phyloP scores from a whole-genome alignment of 2,329 filamentous ascomycete genomes.

The Penicillium sp. region DNA sequence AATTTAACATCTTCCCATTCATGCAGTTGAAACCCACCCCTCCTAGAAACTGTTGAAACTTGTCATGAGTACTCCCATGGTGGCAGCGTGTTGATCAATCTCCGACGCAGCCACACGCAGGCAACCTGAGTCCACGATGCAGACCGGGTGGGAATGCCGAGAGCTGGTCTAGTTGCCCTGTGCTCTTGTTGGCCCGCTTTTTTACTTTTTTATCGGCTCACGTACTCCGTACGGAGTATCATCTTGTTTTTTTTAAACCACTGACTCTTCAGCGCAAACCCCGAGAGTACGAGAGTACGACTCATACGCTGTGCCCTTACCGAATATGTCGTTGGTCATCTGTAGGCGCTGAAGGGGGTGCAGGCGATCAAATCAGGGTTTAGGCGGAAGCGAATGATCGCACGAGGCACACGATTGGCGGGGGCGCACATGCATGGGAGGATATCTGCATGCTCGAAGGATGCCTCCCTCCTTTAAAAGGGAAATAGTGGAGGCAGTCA shows the following conservation, averaged over 20 bases:
- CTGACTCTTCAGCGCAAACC: background rate
- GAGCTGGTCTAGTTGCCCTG: slow-evolving; percentile 17
- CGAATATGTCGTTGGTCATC: slow-evolving; percentile 9
- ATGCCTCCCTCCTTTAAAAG: background rate
- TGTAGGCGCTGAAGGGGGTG: slow-evolving; percentile 11
- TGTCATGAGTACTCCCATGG: slow-evolving; percentile 3
- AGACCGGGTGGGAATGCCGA: slow-evolving; percentile 25
- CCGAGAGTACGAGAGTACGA: background rate
- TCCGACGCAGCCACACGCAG: slow-evolving; percentile 17
- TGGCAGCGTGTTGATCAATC: slow-evolving; percentile 15
- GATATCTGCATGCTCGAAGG: slow-evolving; percentile 10
- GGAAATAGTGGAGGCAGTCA: slow-evolving; percentile 10
- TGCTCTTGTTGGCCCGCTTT: slow-evolving; percentile 22
- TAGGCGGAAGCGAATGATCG: slow-evolving; percentile 6
- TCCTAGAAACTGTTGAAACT: slow-evolving; percentile 1
- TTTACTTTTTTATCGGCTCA: background rate
- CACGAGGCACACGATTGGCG: slow-evolving; percentile 12
- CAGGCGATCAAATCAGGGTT: slow-evolving; percentile 10
- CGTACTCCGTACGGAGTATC: background rate
- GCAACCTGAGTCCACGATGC: slow-evolving; percentile 16
- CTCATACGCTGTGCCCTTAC: slow-evolving; percentile 4
- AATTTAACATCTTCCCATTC: slow-evolving; percentile 7
- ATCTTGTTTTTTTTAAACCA: background rate
- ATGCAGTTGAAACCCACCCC: slow-evolving; percentile 5
- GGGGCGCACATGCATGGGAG: slow-evolving; percentile 9